Evolutionary conservation across 768 basidiomycete genomes (phyloP), one percentile per base, ranked within the genome.

Genomic region (Suillus placidus): DNA sequence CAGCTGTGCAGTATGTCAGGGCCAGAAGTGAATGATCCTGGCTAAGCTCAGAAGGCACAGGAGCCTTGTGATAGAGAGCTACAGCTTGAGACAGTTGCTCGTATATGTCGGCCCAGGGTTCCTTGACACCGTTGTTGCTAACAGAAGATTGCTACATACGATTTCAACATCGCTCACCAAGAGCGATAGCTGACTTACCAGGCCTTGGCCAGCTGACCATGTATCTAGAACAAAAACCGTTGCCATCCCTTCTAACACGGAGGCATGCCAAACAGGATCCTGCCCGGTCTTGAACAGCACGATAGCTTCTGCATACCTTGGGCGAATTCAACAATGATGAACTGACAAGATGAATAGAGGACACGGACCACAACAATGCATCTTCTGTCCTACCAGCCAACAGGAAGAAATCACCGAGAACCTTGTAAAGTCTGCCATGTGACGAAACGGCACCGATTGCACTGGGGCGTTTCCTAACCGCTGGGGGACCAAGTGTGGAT

Each of bases 211-310:
- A 52, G 84, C 81, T 32, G 89, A 83, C 94, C 95, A 98, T 9
- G 91, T 89, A 65, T 97, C 94, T 23, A 97, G 81, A 13, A 97
- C 81, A 10, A 87, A 83, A 35, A 91, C 82, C 3, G 91, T 92
- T 2, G 91, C 92, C 70, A 95, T 76, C 5, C 94, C 94, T 79
- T 99, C 97, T 54, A 94, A 80, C 0, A 90, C 88, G 14, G 91
- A 88, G 0, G 94, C 97, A 74, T 95, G 91, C 97, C 97, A 99
- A 34, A 92, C 82, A 30, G 85, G 78, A 76, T 98, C 97, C 63
- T 88, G 86, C 9, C 87, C 83, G 1, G 82, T 81, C 76, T 90
- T 92, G 70, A 94, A 88, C n/a, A 92, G 74, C 38, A 84, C 84
- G 20, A 94, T 78, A 14, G 95, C 91, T 80, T 99, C 95, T 61